Base-by-base conservation (phyloP, 1,284 basidiomycete genomes). In the Trichosporon coremiiforme region DNA sequence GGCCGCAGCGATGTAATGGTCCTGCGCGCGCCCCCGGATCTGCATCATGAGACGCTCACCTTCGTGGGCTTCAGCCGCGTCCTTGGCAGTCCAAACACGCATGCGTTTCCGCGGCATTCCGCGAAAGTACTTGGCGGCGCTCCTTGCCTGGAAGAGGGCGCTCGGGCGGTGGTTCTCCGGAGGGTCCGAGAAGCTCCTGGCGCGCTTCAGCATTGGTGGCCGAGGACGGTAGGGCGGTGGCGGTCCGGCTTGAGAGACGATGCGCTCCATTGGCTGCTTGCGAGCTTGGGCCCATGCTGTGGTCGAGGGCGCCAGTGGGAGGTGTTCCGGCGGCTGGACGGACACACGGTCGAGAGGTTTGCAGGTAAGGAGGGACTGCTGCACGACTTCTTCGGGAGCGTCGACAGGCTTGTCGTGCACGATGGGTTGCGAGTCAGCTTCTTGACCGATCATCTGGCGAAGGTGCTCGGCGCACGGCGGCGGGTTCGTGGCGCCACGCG, bases 1-100 rank as follows among this genome's bases (percentile, higher is more conserved):
- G 12, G 76, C 68, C 0, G 77, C 79, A 8, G 75, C 72, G 29
- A 77, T 65, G 47, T 71, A 75, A 63, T 75, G 71, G 66, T 74
- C 73, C 53, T 69, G 70, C n/a, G 72, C 72, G 22, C 72, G 72
- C 5, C 72, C 70, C 17, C 70, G 66, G 55, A 73, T 71, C 66
- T 71, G 70, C 33, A 65, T 68, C 72, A 71, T 71, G 68, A 73
- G 65, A n/a, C 70, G 68, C 53, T 73, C 72, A 31, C 70, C 68
- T 41, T 71, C 70, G n/a, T 66, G 65, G 2, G 68, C 53, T 62
- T 73, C 68, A 45, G 72, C 70, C 0, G 72, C 72, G 47, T 73
- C 72, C 53, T 71, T 68, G 15, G 70, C 60, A 1, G 72, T 64
- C 72, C 68, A 67, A 38, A 73, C 55, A 25, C 72, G 72, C 70